Evolutionary conservation across 805 yeast species (phyloP), one percentile per base, ranked within the genome.

Genomic region (Schizosaccharomyces cryophilus): DNA sequence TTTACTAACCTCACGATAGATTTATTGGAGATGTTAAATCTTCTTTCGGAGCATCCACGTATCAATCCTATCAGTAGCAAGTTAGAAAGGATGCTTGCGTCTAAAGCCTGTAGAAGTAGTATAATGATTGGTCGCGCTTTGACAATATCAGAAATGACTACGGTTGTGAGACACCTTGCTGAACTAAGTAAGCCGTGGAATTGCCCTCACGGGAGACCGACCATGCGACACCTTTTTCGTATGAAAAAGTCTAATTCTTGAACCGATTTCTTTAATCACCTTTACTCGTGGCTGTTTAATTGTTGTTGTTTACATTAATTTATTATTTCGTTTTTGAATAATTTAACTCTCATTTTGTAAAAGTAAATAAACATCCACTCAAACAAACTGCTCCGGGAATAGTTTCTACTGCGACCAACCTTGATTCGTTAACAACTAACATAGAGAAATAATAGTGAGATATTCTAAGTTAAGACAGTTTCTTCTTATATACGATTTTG

Each of bases 171-270:
- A 38, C 78, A 87, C 67, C 73, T 93, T 61, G 80, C 90, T 13
- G 73, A 70, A 0, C 74, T 93, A 47, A 89, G 87, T 64, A 86
- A 87, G 68, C 99, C 99, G 0, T 93, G 99, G 98, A 77, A 77
- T 61, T 78, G 82, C 66, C 99, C 99, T 0, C 99, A 93, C 71
- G 98, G 99, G 0, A 74, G 99, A 64, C 99, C 98, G 0, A 93
- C 99, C 0, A 81, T 93, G 84, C 77, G 98, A 6, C 60, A 56
- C 35, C 38, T 56, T 15, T 29, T 51, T 9, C 30, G 56, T 5
- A 19, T 51, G 26, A 21, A 29, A 51, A n/a, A 51, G 19, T 17
- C 26, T 24, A 9, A 4, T 19, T 21, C 24, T 7, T 5, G 13
- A 13, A 45, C 9, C 9, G 42, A 40, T 11, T 11, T 19, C 9